Evolutionary conservation across 805 yeast genomes (phyloP), one percentile per base, ranked within the genome.

Genomic region (Saturnispora diversa): DNA sequence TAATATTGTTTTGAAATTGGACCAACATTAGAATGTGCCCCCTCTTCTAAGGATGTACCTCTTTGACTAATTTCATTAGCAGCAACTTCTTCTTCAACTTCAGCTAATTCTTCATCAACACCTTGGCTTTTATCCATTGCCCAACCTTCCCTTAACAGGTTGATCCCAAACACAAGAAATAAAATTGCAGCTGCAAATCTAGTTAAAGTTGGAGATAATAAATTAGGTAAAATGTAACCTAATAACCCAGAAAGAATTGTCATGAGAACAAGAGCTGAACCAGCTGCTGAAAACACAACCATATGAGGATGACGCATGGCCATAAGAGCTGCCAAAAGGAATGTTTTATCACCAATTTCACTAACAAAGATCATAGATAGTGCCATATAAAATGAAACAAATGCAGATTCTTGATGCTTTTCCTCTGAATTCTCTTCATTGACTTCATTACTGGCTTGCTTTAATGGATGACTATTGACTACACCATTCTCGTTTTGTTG

Each of bases 301-400:
- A 73, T 53, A 53, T 94, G 73, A 15, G 88, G 75, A 62, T 87
- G 80, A 57, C 85, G 84, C 97, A 92, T 92, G 23, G 97, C 95
- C 96, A 92, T 88, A 49, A 92, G 69, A 2, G 97, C 97, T 26
- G 98, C 97, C 52, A 92, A 86, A 49, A 92, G 71, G 58, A 92
- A 92, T 0, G 99, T 92, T 65, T 92, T 92, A 61, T 92, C 99
- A 44, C 98, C 98, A 44, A 92, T 81, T 62, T 92, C 99, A 22
- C 95, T 84, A n/a, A 87, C 84, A 24, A 84, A 65, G 55, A 92
- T 92, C 98, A 92, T 92, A 12, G 90, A 75, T 25, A 80, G 65
- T 2, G 97, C 75, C 80, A 90, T 76, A 44, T 84, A 52, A 50
- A 92, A 81, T 3, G 94, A 40, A 22, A 44, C 31, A 16, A 46